Base-by-base conservation (phyloP, 1,284 basidiomycete genomes). In the Boletellus deceptivus region DNA sequence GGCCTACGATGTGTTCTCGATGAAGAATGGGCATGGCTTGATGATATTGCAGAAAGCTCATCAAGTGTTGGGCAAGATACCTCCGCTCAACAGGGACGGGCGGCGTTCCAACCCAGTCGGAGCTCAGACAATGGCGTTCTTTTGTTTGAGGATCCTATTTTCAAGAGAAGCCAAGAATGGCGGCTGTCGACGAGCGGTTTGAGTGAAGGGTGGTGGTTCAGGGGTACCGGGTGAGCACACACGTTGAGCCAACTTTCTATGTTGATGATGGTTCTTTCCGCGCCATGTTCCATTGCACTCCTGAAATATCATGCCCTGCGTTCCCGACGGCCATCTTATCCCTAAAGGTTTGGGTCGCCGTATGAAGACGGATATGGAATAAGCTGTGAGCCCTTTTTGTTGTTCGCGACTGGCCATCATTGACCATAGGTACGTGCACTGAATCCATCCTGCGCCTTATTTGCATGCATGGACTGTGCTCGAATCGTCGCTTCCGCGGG, bases 161-260 rank as follows among this genome's bases (percentile, higher is more conserved):
- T 93, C 69, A 71, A 74, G 38, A 78, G 80, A 58, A 93, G 89
- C 61, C 82, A 90, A 63, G 81, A 84, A 54, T 98, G 95, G 95
- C 91, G 89, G 64, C 74, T 98, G 45, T 93, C 90, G 61, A 98
- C 96, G 6, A 95, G 91, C 70, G 93, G 91, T 3, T 69, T 98
- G 59, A 93, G 87, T 67, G 86, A 89, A 18, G 95, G 95, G 1
- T 79, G 87, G 61, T 77, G 89, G 46, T 98, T 98, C 72, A 83
- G 84, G 46, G 96, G 95, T 2, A 98, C 94, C 7, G 95, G 94
- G 75, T 87, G 69, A 58, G 82, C 55, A 53, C 31, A n/a, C 35
- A 3, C 13, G 20, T 29, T 6, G 17, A 39, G 10, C 16, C 16
- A 33, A 42, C 18, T 18, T 35, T 25, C 4, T 25, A 18, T 31